phyloP scores from a whole-genome alignment of 768 basidiomycete genomes.

The Tephrocybe rancida region DNA sequence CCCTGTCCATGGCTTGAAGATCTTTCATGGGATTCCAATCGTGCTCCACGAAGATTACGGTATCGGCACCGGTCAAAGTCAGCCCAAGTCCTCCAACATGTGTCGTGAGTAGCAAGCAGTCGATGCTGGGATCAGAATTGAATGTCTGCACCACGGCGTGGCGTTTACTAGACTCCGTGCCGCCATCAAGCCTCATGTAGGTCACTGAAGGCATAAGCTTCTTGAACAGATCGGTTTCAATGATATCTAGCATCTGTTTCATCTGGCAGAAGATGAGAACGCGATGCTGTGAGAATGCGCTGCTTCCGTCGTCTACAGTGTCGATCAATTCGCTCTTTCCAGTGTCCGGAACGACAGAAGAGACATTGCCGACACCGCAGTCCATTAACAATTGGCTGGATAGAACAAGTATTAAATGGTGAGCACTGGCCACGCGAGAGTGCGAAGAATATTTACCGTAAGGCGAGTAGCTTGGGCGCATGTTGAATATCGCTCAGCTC shows the following conservation, averaged over 20 bases:
- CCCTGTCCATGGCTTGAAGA: slow-evolving; percentile 98
- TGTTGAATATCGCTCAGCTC: slow-evolving; percentile 79
- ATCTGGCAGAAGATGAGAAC: slow-evolving; percentile 99
- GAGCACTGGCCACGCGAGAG: slow-evolving; percentile 4
- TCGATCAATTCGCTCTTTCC: slow-evolving; percentile 73
- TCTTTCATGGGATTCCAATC: slow-evolving; percentile 99
- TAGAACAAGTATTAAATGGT: background rate
- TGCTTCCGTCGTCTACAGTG: slow-evolving; percentile 52
- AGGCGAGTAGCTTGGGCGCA: slow-evolving; percentile 91
- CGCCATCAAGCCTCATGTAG: slow-evolving; percentile 97
- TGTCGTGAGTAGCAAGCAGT: slow-evolving; percentile 93
- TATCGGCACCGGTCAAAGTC: slow-evolving; percentile 97
- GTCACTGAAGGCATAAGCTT: slow-evolving; percentile 92
- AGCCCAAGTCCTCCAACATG: slow-evolving; percentile 96
- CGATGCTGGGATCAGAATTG: slow-evolving; percentile 96
- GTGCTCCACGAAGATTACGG: slow-evolving; percentile 98
- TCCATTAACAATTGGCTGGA: slow-evolving; percentile 89
- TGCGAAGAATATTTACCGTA: slow-evolving; percentile 59
- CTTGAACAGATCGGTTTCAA: slow-evolving; percentile 92
- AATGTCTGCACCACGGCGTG: slow-evolving; percentile 98
- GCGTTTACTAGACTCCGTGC: slow-evolving; percentile 90
- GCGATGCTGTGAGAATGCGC: slow-evolving; percentile 90
- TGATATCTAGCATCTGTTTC: slow-evolving; percentile 98
- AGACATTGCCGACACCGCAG: slow-evolving; percentile 83
- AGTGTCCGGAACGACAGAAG: slow-evolving; percentile 45